Base-by-base conservation (phyloP, 768 basidiomycete species). In the Tricholoma matsutake region DNA sequence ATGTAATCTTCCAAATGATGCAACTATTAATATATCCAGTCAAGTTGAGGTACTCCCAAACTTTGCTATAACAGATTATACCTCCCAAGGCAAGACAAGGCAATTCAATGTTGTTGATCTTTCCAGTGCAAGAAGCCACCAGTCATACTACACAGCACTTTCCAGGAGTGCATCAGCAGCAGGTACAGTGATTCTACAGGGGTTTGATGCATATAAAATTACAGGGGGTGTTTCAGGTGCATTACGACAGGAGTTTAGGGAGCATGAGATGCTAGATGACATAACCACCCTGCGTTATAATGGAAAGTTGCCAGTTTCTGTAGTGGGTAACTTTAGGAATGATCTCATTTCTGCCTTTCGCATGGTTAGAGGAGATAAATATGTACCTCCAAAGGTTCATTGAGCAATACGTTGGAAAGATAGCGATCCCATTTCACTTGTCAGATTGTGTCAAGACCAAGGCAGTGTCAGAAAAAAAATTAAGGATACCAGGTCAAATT, bases 261-360 rank as follows among this genome's bases (percentile, higher is more conserved):
- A 76, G 43, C 58, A 75, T 1, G 73, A 76, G 37, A 8, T 77
- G 1, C 60, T 78, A 9, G 72, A 77, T 68, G 72, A 75, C n/a
- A 73, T 79, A 11, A 74, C 72, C 1, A 49, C 43, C 2, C 37
- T 72, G 8, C 22, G 47, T 39, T 76, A 69, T 58, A 20, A 64
- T 9, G 56, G 63, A 0, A 63, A 41, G 32, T 8, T 55, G 53
- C 51, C 41, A 43, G 18, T 55, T 54, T 52, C 11, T 3, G 63
- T 73, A 0, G 29, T 9, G 7, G 68, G 68, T 0, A 25, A 61
- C 11, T 61, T 61, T 47, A 52, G 41, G 45, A 60, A 54, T 45
- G 54, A 35, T 28, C 28, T 60, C 16, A 60, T 60, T 31, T 41
- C 53, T 6, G 4, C 52, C 28, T 60, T 54, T 31, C 22, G 59